Evolutionary conservation across 768 basidiomycete genomes (phyloP), one percentile per base, ranked within the genome.

Genomic region (Boletus reticulatus): DNA sequence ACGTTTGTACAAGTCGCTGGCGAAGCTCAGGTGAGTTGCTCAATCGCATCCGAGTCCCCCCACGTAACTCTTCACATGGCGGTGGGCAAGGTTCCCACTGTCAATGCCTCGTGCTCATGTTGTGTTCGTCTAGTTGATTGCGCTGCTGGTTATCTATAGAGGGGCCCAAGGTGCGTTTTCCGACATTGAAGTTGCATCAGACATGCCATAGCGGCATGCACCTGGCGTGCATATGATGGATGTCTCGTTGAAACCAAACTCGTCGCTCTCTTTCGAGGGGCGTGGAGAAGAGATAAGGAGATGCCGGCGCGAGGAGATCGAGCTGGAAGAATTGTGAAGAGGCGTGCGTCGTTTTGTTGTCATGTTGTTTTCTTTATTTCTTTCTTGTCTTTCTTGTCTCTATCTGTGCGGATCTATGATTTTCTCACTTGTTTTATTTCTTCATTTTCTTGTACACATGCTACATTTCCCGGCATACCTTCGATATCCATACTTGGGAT

Each of bases 201-300:
- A 50, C 16, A 17, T 46, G 17, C 48, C 60, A 7, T 38, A 43
- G 37, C 48, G 57, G 14, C 34, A 36, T 36, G 12, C 34, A 13
- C 34, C 11, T 4, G 55, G 39, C 6, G 22, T 10, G 27, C 52
- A 44, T 8, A 53, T 54, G 19, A 16, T 43, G n/a, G 57, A 67
- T 5, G 6, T 49, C 8, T 3, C 43, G 0, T 54, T 52, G 1
- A 66, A 66, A 29, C 56, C 12, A 2, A 37, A 42, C 7, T 43
- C 64, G 4, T 47, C 38, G 0, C 17, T 39, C 6, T 39, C 38
- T 14, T 6, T 36, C 1, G 34, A 36, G 34, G 34, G 34, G 4
- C 34, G 13, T 4, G 34, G 11, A 89, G 6, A 95, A 74, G 66
- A 89, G 84, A 6, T 94, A 27, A 20, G 36, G 75, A 0, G 85